phyloP scores from a whole-genome alignment of 148 eudicot species.

The Hydrangea macrophylla region DNA sequence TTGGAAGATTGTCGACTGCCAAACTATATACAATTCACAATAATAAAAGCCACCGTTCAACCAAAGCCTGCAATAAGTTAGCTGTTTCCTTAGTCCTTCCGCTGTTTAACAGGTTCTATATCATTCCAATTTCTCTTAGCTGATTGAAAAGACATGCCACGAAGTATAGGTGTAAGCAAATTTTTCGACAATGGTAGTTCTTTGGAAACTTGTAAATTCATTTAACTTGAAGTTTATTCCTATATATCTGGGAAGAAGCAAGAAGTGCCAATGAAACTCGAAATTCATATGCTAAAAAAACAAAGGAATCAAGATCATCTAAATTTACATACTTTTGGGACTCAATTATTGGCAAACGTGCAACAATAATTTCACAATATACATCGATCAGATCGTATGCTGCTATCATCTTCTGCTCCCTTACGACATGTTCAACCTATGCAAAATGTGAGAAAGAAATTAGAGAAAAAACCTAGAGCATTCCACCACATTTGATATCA shows the following conservation, averaged over 20 bases:
- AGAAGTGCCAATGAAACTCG: neutral
- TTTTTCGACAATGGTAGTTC: neutral
- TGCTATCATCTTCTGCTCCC: constrained; percentile 88
- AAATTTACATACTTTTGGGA: constrained; percentile 73
- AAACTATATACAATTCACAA: no score
- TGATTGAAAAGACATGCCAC: neutral
- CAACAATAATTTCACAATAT: constrained; percentile 83
- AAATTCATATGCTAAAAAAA: neutral
- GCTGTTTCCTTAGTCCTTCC: neutral
- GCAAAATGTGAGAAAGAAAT: neutral
- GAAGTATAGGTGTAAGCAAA: neutral
- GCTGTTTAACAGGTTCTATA: neutral
- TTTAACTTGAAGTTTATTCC: neutral
- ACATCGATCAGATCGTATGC: constrained; percentile 85
- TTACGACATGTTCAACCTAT: constrained; percentile 92
- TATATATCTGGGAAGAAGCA: neutral
- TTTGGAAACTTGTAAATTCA: neutral
- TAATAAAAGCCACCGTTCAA: neutral
- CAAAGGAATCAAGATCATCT: neutral
- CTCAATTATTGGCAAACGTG: constrained; percentile 89
- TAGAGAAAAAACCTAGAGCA: neutral
- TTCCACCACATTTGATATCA: neutral
- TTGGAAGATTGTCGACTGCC: no score
- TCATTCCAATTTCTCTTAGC: neutral
- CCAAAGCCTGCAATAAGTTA: neutral